Base-by-base conservation (phyloP, 2,329 filamentous ascomycete species). In the Phyllosticta paracitricarpa region DNA sequence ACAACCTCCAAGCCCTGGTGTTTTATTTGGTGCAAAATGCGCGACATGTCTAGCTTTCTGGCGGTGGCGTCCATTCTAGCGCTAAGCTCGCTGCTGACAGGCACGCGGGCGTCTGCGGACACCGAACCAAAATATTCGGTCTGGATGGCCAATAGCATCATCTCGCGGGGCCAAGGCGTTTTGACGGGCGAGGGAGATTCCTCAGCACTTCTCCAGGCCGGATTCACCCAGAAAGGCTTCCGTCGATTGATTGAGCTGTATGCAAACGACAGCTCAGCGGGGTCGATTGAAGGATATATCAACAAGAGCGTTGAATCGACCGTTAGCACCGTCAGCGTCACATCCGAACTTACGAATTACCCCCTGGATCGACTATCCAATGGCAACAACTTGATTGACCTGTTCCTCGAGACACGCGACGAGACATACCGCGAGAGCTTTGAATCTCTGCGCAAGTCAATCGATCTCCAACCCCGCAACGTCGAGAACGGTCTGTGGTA, bases 401-500 rank as follows among this genome's bases (percentile, higher is more conserved):
- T 80, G 72, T 79, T 80, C 65, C 28, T 30, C 4, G 68, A 74
- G 60, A 79, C 78, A 0, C 73, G 74, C 8, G 73, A 79, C 51
- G 67, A 72, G 8, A 81, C 79, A 65, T 84, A 81, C 69, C 77
- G 77, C 65, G 67, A 67, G 3, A 81, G 80, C 0, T 79, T 80
- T 4, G 75, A 75, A 3, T 72, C 73, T 2, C 72, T 84, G 53
- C 73, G 79, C 8, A 64, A 70, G 14, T 78, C 81, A 63, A 67
- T 84, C 5, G 69, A 82, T 62, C 70, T 74, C 35, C 79, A 81
- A 63, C 80, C 80, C 3, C 74, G 81, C 10, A 84, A 78, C 0
- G 68, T 77, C 0, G 68, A 73, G 0, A 81, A 81, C 7, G 82
- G 81, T 0, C 81, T 84, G 72, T 84, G 80, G 79, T 81, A 84